Conservation (phyloP, 2,329 filamentous ascomycete species). For the Alternaria triticimaculans region DNA sequence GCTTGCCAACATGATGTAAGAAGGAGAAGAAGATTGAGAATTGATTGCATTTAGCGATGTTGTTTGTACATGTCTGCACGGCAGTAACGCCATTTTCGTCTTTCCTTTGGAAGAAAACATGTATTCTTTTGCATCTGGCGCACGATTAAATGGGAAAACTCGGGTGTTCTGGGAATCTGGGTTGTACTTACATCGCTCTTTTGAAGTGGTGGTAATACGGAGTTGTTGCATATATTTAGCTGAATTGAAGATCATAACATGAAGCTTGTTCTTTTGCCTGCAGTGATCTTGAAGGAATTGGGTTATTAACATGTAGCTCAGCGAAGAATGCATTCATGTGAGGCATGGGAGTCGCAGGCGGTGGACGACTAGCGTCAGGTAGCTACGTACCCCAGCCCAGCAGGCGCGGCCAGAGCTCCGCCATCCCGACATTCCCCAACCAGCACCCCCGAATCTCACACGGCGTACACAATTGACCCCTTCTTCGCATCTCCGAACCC, state of each 20-base stretch:
- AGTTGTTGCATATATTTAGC: neutral
- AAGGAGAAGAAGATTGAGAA: constrained; percentile 15
- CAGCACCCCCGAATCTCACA: neutral
- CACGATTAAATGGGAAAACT: constrained; percentile 11
- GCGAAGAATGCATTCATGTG: neutral
- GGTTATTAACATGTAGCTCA: neutral
- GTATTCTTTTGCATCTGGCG: constrained; percentile 6
- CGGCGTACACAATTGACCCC: constrained; percentile 2
- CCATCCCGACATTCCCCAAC: constrained; percentile 19
- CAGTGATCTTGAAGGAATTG: neutral
- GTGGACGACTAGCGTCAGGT: neutral
- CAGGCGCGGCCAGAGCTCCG: constrained; percentile 18
- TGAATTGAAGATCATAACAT: neutral
- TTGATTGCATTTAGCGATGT: constrained; percentile 30
- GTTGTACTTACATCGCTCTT: constrained; percentile 5
- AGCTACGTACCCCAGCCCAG: constrained; percentile 10
- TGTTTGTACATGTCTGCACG: constrained; percentile 20
- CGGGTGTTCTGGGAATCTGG: constrained; percentile 5
- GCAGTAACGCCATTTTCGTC: constrained; percentile 10
- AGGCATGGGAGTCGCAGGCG: neutral
- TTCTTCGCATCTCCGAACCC: neutral
- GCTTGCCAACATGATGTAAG: constrained; percentile 84
- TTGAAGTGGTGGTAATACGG: constrained; percentile 10
- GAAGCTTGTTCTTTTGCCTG: neutral
- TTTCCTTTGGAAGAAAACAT: constrained; percentile 5